phyloP scores from a whole-genome alignment of 177 flowering plant genomes.

The Tripterygium wilfordii region DNA sequence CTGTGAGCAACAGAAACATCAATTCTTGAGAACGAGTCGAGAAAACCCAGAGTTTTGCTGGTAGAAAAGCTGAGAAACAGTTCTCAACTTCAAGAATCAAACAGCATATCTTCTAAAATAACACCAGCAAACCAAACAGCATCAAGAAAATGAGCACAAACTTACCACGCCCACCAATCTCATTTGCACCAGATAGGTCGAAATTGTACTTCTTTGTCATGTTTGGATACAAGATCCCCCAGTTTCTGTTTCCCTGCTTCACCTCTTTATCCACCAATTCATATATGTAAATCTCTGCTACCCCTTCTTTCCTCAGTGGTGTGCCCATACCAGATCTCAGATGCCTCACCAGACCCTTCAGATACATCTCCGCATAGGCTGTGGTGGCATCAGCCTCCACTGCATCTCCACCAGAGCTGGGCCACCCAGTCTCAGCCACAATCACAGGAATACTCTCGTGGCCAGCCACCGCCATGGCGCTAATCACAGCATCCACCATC shows the following conservation, averaged over 20 bases:
- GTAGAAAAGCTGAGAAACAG: too few relatives aligned
- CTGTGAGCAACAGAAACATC: too few relatives aligned
- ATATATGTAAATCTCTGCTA: constrained; percentile 45
- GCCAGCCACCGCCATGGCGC: constrained; percentile 62
- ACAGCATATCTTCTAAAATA: neutral
- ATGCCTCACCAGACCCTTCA: constrained; percentile 51
- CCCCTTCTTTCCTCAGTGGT: constrained; percentile 67
- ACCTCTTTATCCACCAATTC: constrained; percentile 55
- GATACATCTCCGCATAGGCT: constrained; percentile 53
- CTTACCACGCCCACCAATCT: neutral
- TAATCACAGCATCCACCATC: constrained; percentile 68
- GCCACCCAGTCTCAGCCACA: constrained; percentile 89
- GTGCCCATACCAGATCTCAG: constrained; percentile 58
- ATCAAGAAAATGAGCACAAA: neutral
- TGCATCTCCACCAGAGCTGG: constrained; percentile 31
- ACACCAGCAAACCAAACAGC: neutral
- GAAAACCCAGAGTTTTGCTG: too few relatives aligned
- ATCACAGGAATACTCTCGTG: constrained; percentile 57
- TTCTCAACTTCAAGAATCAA: too few relatives aligned
- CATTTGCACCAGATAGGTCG: constrained; percentile 25
- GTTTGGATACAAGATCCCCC: constrained; percentile 62
- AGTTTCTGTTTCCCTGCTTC: constrained; percentile 20
- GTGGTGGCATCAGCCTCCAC: constrained; percentile 42
- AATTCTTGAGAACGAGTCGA: too few relatives aligned
- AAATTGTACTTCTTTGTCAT: constrained; percentile 46